Percentiles rank a stretch among this genome's conserved stretches.
Conservation (phyloP, 2,329 filamentous ascomycete species). For the Diaporthe destruens region DNA sequence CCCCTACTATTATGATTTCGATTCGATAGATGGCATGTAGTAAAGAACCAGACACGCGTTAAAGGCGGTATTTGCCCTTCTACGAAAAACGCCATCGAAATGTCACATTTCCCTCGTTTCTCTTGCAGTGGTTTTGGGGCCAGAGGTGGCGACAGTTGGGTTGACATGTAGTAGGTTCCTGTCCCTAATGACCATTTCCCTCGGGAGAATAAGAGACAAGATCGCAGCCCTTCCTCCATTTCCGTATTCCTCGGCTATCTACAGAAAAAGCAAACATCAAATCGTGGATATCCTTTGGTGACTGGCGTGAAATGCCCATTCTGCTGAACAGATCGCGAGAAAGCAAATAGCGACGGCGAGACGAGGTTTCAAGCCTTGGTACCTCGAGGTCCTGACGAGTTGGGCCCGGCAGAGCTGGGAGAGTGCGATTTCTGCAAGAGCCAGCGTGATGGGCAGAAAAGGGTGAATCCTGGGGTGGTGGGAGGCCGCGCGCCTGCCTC, state of each 20-base stretch:
- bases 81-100: conserved; percentile 19
- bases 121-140: neutral
- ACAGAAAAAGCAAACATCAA: conserved; percentile 45
- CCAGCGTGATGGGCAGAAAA: neutral
- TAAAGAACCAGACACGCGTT: conserved; percentile 1
- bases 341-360: conserved; percentile 45
- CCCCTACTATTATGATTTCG: conserved; percentile 16
- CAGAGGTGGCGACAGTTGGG: neutral
- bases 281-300: conserved; percentile 47
- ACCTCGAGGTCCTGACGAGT: conserved; percentile 43
- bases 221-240: conserved; percentile 37
- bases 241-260: conserved; percentile 44
- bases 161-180: conserved; percentile 30
- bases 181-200: conserved; percentile 20
- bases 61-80: neutral
- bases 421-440: conserved; percentile 2
- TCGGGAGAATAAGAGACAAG: conserved; percentile 15
- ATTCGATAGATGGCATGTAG: neutral
- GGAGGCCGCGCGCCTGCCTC: conserved; percentile 15
- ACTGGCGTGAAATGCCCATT: conserved; percentile 42
- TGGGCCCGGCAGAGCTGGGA: conserved; percentile 33
- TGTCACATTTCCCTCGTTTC: conserved; percentile 3
- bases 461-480: conserved; percentile 1
- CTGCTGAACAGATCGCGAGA: conserved; percentile 38
- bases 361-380: conserved; percentile 47